Conservation (phyloP, 2,329 filamentous ascomycete genomes). For the Aureobasidium pullulans region DNA sequence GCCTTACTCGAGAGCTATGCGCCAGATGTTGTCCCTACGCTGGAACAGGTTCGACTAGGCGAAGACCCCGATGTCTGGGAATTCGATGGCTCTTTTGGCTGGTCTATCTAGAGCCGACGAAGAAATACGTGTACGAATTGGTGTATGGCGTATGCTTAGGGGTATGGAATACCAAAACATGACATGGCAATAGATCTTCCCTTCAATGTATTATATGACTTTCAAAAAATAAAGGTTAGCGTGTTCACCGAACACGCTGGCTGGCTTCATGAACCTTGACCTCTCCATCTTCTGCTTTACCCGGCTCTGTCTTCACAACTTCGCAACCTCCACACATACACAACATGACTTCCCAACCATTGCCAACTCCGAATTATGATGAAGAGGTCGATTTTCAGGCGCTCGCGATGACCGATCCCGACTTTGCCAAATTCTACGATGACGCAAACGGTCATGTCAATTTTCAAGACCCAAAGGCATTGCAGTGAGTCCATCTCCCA, state of each 20-base stretch:
- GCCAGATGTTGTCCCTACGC: slow-evolving; percentile 36
- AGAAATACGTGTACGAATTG: neutral
- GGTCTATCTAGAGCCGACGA: neutral
- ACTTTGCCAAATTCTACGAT: slow-evolving; percentile 49
- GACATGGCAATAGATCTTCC: neutral
- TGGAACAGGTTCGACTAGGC: slow-evolving; percentile 36
- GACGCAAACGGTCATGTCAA: slow-evolving; percentile 55
- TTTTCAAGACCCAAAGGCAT: slow-evolving; percentile 69
- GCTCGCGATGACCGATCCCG: slow-evolving; percentile 51
- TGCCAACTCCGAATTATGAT: slow-evolving; percentile 38
- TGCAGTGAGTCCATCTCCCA: slow-evolving; percentile 49
- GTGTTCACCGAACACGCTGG: neutral
- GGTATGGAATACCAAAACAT: neutral
- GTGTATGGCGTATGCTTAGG: neutral
- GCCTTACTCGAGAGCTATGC: slow-evolving; percentile 69
- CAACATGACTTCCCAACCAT: neutral
- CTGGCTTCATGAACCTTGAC: neutral
- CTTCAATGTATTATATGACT: neutral
- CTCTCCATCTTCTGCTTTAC: too few species aligned
- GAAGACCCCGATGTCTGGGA: slow-evolving; percentile 24
- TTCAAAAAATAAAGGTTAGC: neutral
- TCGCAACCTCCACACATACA: neutral
- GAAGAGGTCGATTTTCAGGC: slow-evolving; percentile 54
- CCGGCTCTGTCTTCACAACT: neutral
- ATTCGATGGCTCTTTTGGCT: slow-evolving; percentile 43